Evolutionary conservation across 768 basidiomycete genomes (phyloP), one percentile per base, ranked within the genome.

Genomic region (Polyporus arcularius): DNA sequence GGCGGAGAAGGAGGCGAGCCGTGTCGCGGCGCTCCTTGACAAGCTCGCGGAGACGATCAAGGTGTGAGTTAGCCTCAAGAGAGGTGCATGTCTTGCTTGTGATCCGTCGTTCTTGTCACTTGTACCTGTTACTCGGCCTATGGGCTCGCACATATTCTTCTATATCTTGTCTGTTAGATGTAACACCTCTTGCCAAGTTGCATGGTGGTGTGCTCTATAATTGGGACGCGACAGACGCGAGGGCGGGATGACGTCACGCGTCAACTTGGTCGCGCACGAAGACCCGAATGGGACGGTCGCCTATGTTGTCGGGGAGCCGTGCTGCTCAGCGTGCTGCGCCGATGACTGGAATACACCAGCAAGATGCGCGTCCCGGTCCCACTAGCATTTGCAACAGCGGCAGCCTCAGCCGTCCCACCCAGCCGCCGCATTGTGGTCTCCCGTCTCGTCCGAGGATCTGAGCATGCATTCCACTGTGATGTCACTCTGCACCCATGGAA

Each of bases 1-100:
- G 63, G 87, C 87, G 2, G 71, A 83, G 60, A 69, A 81, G 64
- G 92, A 94, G 71, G 82, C 82, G 11, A 71, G 72, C 14, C 81
- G 89, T 50, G 75, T 93, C 63, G 73, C 76, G n/a, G 70, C 68
- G 5, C 77, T 88, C 55, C 70, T 94, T n/a, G 75, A 80, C 56
- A 64, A 61, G 39, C 67, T 72, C 16, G n/a, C 67, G 52, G 57
- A 65, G 53, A 55, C 59, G 15, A 61, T 67, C 50, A 53, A 57
- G 31, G 60, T 55, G 42, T 66, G 38, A 66, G 18, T 9, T 2
- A 31, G 49, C 50, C 26, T 45, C 31, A 28, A 53, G 45, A 53
- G 50, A 59, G 45, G 51, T 30, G 12, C 8, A 21, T 14, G 41
- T 18, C 14, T 49, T 18, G 46, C 18, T 16, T 28, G 4, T 5